Evolutionary conservation across 2,329 filamentous ascomycete genomes (phyloP).

Genomic region (Cryphonectria nitschkei): DNA sequence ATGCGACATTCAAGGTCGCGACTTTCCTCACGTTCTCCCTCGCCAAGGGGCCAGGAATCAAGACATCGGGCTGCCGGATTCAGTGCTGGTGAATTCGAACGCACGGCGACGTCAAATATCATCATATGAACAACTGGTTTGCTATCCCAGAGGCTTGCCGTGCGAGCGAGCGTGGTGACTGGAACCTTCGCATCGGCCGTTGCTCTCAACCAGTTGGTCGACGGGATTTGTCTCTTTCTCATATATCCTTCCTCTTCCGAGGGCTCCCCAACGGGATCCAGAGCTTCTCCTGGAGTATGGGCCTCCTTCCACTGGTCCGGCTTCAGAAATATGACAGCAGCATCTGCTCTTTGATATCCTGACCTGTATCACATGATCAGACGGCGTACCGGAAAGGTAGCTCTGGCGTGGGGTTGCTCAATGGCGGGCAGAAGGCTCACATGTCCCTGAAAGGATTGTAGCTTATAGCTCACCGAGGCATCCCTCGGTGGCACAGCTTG

Average conservation of each 20-base stretch:
- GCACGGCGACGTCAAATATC: background rate
- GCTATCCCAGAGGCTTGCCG: background rate
- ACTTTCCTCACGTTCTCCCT: background rate
- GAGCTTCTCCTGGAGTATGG: background rate
- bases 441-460: background rate
- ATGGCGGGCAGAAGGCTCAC: background rate
- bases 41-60: background rate
- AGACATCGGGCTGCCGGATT: background rate
- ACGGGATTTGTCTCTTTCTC: background rate
- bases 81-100: background rate
- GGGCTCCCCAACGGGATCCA: background rate
- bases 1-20: background rate
- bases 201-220: background rate
- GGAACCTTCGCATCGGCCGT: background rate
- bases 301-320: background rate
- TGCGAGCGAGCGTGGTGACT: background rate
- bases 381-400: background rate
- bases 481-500: background rate
- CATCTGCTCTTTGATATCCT: background rate
- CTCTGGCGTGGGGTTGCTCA: background rate
- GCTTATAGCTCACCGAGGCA: background rate
- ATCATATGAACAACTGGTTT: background rate
- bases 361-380: background rate
- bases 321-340: background rate
- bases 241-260: background rate